A percentile compares a stretch with the other conserved stretches of the same genome.
phyloP scores from a whole-genome alignment of 805 yeast species.

The Scheffersomyces amazonensis region DNA sequence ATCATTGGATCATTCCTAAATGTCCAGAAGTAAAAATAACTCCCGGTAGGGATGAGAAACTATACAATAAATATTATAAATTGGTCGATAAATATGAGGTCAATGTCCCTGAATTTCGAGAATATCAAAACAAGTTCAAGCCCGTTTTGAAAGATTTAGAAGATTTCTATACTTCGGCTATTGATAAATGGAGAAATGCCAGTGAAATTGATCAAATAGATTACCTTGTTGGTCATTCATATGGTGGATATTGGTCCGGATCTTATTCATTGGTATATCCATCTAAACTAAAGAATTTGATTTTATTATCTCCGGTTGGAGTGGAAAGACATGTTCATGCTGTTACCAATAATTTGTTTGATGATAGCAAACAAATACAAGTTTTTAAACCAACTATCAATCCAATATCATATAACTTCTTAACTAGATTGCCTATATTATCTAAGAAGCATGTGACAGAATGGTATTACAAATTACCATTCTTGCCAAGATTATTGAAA shows the following conservation, averaged over 20 bases:
- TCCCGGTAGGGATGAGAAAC: constrained; percentile 24
- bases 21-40: constrained; percentile 22
- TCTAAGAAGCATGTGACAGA: constrained; percentile 22
- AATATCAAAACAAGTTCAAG: constrained; percentile 31
- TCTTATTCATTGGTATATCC: constrained; percentile 64
- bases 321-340: constrained; percentile 69
- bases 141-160: constrained; percentile 48
- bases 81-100: constrained; percentile 32
- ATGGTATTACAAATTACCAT: constrained; percentile 43
- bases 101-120: constrained; percentile 20
- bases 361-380: constrained; percentile 4
- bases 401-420: constrained; percentile 43
- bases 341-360: constrained; percentile 31
- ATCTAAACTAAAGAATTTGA: constrained; percentile 46
- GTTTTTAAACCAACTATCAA: constrained; percentile 35
- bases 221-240: constrained; percentile 72
- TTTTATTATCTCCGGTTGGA: constrained; percentile 75
- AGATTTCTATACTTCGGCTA: constrained; percentile 50
- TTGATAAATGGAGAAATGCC: constrained; percentile 62
- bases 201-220: constrained; percentile 50
- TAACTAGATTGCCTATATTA: constrained; percentile 46
- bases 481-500: constrained; percentile 48
- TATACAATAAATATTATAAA: constrained; percentile 39
- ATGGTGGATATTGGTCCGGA: constrained; percentile 72
- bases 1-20: constrained; percentile 16